Conservation (phyloP, 768 basidiomycete species). For the Rhodosporidiobolus sp. region DNA sequence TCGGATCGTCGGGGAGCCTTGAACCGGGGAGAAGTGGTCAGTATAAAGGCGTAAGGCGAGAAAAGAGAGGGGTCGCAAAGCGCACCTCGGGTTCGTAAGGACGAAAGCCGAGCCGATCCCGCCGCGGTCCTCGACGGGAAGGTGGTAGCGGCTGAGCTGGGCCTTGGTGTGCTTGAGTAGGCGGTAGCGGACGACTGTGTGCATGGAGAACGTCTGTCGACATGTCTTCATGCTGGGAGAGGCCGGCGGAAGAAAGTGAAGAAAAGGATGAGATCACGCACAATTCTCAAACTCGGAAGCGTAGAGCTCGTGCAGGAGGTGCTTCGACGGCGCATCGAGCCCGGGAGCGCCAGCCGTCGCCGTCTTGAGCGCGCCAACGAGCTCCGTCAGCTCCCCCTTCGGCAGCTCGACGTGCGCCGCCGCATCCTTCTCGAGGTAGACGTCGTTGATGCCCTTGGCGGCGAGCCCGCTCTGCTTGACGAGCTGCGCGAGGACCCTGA, state of each 20-base stretch:
- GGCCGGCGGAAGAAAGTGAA: too few species aligned
- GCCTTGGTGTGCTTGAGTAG: slow-evolving; percentile 20
- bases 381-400: neutral
- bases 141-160: slow-evolving; percentile 15
- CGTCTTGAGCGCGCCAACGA: neutral
- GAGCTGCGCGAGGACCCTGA: neutral
- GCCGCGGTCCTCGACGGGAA: neutral
- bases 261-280: neutral
- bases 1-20: slow-evolving; percentile 29
- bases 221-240: neutral
- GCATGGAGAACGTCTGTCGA: too few species aligned
- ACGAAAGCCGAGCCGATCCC: slow-evolving; percentile 31
- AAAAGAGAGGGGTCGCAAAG: too few species aligned
- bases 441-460: neutral
- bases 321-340: slow-evolving; percentile 16
- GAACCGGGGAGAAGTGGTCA: too few species aligned
- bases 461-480: neutral
- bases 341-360: neutral
- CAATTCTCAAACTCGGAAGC: slow-evolving; percentile 7
- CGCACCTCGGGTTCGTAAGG: slow-evolving; percentile 36
- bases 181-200: neutral
- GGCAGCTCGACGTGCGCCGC: neutral
- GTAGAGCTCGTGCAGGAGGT: slow-evolving; percentile 17
- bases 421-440: slow-evolving; percentile 6
- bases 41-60: too few species aligned